A percentile compares a stretch with the other conserved stretches of the same genome.
These are phyloP conservation scores for Parmelia sp. DNA, from an alignment of 495 filamentous ascomycete genomes.

Conservation along the genomic window DNA sequence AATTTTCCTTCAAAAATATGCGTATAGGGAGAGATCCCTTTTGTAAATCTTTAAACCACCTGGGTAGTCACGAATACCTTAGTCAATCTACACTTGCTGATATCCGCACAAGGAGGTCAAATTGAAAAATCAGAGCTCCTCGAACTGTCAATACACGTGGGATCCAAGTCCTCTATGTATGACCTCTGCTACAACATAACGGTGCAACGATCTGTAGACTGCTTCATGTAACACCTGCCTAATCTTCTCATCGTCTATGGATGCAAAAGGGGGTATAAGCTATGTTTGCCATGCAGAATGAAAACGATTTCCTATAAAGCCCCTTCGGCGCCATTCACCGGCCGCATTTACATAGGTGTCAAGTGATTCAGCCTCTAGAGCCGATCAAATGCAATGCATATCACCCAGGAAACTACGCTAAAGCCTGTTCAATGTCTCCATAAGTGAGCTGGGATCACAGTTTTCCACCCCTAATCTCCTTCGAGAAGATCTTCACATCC, in stretches of 20 bases:
- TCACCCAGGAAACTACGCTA: neutral
- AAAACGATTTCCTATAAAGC: neutral
- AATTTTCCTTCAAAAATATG: too few relatives aligned
- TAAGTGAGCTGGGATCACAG: neutral
- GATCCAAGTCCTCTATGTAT: too few relatives aligned
- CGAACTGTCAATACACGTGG: too few relatives aligned
- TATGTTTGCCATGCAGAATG: neutral
- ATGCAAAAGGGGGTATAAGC: neutral
- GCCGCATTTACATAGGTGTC: neutral
- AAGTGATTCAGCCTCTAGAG: too few relatives aligned
- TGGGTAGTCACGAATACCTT: too few relatives aligned
- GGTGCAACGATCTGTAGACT: too few relatives aligned
- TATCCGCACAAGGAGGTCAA: too few relatives aligned
- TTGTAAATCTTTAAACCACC: too few relatives aligned
- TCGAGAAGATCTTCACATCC: constrained; percentile 20
- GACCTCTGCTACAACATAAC: too few relatives aligned
- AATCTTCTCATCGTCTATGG: neutral
- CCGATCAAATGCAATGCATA: neutral
- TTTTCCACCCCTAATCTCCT: constrained; percentile 21
- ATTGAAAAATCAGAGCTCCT: too few relatives aligned
- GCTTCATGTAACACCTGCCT: neutral
- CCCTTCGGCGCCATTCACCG: neutral
- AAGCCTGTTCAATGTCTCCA: neutral
- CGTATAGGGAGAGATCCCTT: too few relatives aligned
- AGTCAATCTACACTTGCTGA: too few relatives aligned